A percentile compares a stretch with the other conserved stretches of the same genome.
Conservation (phyloP, 2,329 filamentous ascomycete genomes). For the Grosmannia serpens region DNA sequence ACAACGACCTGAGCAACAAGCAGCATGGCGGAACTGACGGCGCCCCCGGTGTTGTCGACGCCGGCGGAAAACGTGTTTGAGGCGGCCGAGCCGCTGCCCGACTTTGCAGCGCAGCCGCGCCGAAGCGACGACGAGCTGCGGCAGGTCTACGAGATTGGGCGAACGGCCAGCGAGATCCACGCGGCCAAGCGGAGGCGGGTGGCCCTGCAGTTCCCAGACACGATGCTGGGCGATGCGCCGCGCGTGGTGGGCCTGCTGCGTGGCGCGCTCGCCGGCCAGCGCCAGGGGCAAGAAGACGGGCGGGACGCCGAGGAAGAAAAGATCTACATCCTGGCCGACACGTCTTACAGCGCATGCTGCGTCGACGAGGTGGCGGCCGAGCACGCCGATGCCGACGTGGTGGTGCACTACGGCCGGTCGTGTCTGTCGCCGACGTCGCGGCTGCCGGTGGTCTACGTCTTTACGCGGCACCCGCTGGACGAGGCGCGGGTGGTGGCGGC, state of each 20-base stretch:
- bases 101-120: constrained; percentile 19
- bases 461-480: constrained; percentile 63
- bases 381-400: constrained; percentile 79
- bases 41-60: constrained; percentile 51
- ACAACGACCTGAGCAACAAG: background rate
- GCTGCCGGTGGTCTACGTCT: constrained; percentile 82
- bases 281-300: constrained; percentile 1
- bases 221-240: constrained; percentile 79
- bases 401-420: constrained; percentile 87
- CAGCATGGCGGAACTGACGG: constrained; percentile 36
- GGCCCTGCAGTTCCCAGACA: constrained; percentile 90
- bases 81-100: constrained; percentile 28
- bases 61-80: constrained; percentile 49
- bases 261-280: constrained; percentile 18
- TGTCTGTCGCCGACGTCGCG: constrained; percentile 84
- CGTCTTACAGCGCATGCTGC: constrained; percentile 93
- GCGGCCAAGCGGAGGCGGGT: constrained; percentile 61
- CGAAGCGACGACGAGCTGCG: constrained; percentile 56
- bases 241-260: constrained; percentile 59
- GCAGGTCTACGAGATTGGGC: constrained; percentile 71
- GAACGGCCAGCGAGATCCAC: constrained; percentile 68
- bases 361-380: constrained; percentile 95
- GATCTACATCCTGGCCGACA: constrained; percentile 84
- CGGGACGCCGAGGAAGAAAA: constrained; percentile 16
- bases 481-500: constrained; percentile 41